Conservation (phyloP, 2,329 filamentous ascomycete species). For the Biscogniauxia mediterranea region DNA sequence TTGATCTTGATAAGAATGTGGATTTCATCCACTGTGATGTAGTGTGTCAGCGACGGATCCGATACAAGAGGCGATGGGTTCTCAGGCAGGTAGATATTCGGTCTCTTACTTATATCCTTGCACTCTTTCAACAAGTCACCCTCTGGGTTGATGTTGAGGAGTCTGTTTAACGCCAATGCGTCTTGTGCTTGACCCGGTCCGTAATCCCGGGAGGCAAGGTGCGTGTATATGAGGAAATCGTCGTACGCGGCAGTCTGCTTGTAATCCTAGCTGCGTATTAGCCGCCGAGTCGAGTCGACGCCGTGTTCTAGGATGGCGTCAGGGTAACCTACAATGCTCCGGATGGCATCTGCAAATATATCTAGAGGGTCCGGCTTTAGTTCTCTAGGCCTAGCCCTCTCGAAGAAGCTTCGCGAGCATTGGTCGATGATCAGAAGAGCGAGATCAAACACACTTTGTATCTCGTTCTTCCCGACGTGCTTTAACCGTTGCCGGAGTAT, state of each 20-base stretch:
- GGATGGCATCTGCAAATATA: slow-evolving; percentile 31
- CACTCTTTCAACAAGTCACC: slow-evolving; percentile 29
- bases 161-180: slow-evolving; percentile 13
- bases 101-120: slow-evolving; percentile 26
- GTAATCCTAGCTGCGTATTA: slow-evolving; percentile 14
- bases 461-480: slow-evolving; percentile 16
- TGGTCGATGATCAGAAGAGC: slow-evolving; percentile 36
- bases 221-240: slow-evolving; percentile 4
- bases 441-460: slow-evolving; percentile 30
- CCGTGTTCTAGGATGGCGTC: background rate
- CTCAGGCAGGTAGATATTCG: background rate
- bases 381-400: slow-evolving; percentile 30
- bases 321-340: slow-evolving; percentile 20
- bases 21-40: slow-evolving; percentile 26
- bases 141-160: slow-evolving; percentile 29
- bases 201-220: background rate
- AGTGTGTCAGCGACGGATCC: background rate
- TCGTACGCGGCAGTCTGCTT: slow-evolving; percentile 11
- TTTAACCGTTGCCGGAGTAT: slow-evolving; percentile 26
- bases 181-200: background rate
- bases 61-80: background rate
- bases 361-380: slow-evolving; percentile 31
- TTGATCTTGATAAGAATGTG: slow-evolving; percentile 31
- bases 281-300: background rate
- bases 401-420: slow-evolving; percentile 37